phyloP scores from a whole-genome alignment of 106 monocot species.

The Chionographis japonica region DNA sequence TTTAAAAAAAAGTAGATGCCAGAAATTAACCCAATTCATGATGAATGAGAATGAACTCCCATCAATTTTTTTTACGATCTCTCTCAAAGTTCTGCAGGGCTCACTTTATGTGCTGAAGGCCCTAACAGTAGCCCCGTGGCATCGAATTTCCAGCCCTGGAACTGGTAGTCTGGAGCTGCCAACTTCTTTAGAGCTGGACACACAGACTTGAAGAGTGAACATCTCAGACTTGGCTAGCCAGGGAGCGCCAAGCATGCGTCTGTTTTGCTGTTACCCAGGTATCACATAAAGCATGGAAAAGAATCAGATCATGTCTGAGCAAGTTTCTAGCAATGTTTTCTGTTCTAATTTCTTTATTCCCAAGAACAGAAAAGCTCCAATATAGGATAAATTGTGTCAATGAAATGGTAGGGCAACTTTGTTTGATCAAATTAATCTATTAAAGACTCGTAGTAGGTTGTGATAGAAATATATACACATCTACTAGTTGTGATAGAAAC shows the following conservation, averaged over 20 bases:
- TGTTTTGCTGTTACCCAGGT: conserved; percentile 31
- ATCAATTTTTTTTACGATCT: not conserved
- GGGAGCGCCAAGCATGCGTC: conserved; percentile 24
- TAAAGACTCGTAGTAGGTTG: no score
- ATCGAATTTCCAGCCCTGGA: conserved; percentile 13
- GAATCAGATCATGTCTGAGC: conserved; percentile 1
- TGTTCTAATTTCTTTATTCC: not conserved
- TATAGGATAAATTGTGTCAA: not conserved
- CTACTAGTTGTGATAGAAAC: no score
- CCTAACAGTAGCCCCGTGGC: not conserved
- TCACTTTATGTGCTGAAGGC: not conserved
- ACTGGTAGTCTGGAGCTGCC: conserved; percentile 3
- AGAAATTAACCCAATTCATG: not conserved
- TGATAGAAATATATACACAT: no score
- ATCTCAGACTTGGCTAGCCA: conserved; percentile 6
- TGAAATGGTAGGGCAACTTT: no score
- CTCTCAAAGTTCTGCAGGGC: not conserved
- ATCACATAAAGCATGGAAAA: conserved; percentile 2
- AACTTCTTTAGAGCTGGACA: not conserved
- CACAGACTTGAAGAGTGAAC: conserved; percentile 8
- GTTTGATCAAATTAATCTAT: no score
- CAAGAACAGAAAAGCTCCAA: no score
- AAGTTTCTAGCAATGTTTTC: not conserved
- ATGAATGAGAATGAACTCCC: not conserved
- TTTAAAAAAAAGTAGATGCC: no score